A percentile compares a stretch with the other conserved stretches of the same genome.
Conservation (phyloP, 1,284 basidiomycete species). For the Fereydounia khargensis region DNA sequence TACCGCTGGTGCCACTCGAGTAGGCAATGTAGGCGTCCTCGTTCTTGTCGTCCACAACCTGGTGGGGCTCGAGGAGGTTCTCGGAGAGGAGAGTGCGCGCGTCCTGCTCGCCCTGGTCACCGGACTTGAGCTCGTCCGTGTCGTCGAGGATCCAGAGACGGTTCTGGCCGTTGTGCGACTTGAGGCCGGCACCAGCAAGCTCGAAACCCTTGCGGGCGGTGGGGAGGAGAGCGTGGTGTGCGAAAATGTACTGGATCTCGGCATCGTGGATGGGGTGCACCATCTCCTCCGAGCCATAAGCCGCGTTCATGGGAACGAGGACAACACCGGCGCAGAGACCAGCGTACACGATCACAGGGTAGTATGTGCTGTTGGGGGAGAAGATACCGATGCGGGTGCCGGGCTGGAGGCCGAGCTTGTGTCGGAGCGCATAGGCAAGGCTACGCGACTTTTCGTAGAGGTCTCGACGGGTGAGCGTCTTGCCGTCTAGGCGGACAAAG, state of each 20-base stretch:
- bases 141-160: constrained; percentile 51
- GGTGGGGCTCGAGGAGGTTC: constrained; percentile 22
- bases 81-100: constrained; percentile 28
- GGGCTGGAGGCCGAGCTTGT: constrained; percentile 35
- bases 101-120: constrained; percentile 34
- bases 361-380: constrained; percentile 49
- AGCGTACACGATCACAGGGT: constrained; percentile 38
- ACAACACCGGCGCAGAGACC: constrained; percentile 37
- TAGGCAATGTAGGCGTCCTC: constrained; percentile 45
- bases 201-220: constrained; percentile 36
- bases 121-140: constrained; percentile 31
- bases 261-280: constrained; percentile 45
- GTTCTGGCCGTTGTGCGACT: constrained; percentile 26
- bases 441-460: constrained; percentile 27
- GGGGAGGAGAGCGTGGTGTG: constrained; percentile 29
- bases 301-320: constrained; percentile 45
- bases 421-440: constrained; percentile 34
- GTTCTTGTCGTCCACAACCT: constrained; percentile 25
- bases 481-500: constrained; percentile 44
- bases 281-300: constrained; percentile 50
- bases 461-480: constrained; percentile 32
- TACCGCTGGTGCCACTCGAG: constrained; percentile 52
- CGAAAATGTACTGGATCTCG: constrained; percentile 38
- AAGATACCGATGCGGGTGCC: constrained; percentile 46
- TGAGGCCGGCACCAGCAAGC: constrained; percentile 16